Evolutionary conservation across 176 grass and related monocot species (phyloP).

Genomic region (Paspalum notatum): DNA sequence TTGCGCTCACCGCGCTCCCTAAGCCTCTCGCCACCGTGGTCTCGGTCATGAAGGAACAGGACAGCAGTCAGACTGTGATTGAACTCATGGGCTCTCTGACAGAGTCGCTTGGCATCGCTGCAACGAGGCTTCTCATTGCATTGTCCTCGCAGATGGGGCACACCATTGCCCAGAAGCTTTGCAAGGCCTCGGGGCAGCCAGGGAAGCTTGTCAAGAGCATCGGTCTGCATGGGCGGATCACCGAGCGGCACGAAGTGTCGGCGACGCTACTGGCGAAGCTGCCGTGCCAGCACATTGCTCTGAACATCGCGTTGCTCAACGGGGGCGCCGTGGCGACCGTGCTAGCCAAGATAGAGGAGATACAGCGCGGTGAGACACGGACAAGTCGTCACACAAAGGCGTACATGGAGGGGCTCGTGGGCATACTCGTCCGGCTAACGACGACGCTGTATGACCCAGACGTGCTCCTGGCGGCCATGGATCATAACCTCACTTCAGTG

Average conservation of each 20-base stretch:
- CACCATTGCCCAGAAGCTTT: conserved; percentile 73
- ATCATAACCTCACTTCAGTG: conserved; percentile 59
- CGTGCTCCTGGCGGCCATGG: conserved; percentile 60
- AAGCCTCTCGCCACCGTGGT: conserved; percentile 68
- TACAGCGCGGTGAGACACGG: conserved; percentile 61
- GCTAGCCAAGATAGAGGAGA: conserved; percentile 69
- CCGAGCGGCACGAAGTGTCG: conserved; percentile 66
- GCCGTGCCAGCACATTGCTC: conserved; percentile 63
- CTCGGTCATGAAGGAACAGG: conserved; percentile 73
- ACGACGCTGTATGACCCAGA: conserved; percentile 68
- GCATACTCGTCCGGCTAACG: conserved; percentile 67
- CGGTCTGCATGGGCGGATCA: conserved; percentile 45
- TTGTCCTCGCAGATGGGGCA: conserved; percentile 71
- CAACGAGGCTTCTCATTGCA: conserved; percentile 62
- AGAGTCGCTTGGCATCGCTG: conserved; percentile 54
- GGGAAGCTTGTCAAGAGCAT: conserved; percentile 63
- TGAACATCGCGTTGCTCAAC: conserved; percentile 71
- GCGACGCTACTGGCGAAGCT: conserved; percentile 66
- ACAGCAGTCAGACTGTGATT: conserved; percentile 55
- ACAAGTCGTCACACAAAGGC: conserved; percentile 57
- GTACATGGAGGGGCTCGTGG: conserved; percentile 79
- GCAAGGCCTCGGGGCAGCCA: conserved; percentile 63
- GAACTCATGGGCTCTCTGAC: conserved; percentile 52
- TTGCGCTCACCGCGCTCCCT: conserved; percentile 48
- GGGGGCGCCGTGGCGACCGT: conserved; percentile 43